phyloP scores from a whole-genome alignment of 129 eudicot genomes.

The Calendula officinalis region DNA sequence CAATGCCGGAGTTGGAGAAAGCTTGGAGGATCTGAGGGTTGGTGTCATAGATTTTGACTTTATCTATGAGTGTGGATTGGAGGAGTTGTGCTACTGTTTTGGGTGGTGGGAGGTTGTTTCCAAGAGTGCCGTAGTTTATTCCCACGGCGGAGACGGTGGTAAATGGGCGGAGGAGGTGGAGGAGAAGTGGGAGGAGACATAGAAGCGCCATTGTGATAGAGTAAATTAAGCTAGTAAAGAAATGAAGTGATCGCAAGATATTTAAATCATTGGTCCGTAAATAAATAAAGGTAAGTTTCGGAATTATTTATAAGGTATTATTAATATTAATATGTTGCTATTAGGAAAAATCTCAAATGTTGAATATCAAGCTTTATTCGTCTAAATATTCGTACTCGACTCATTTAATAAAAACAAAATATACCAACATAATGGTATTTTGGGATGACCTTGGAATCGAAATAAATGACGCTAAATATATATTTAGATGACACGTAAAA shows the following conservation, averaged over 20 bases:
- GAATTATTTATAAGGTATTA: too few species aligned
- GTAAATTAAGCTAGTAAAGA: slow-evolving; percentile 11
- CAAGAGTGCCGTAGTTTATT: slow-evolving; percentile 76
- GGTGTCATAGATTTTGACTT: slow-evolving; percentile 73
- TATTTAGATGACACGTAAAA: too few species aligned
- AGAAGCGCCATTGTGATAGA: slow-evolving; percentile 26
- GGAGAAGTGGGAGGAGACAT: slow-evolving; percentile 19
- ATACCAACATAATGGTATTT: too few species aligned
- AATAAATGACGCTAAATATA: too few species aligned
- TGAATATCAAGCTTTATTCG: too few species aligned
- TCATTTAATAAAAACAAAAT: too few species aligned
- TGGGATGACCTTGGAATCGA: too few species aligned
- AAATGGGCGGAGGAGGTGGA: slow-evolving; percentile 21
- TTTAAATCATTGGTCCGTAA: not conserved
- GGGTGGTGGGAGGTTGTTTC: slow-evolving; percentile 80
- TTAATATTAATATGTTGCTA: too few species aligned
- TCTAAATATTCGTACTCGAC: too few species aligned
- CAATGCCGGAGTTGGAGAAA: slow-evolving; percentile 78
- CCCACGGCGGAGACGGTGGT: slow-evolving; percentile 46
- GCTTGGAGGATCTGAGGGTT: slow-evolving; percentile 77
- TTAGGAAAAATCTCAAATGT: too few species aligned
- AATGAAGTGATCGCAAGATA: not conserved
- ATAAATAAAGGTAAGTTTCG: not conserved
- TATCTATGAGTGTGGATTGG: slow-evolving; percentile 56
- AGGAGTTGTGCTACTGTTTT: slow-evolving; percentile 71